phyloP scores from a whole-genome alignment of 495 filamentous ascomycete species.

The Recurvomyces mirabilis region DNA sequence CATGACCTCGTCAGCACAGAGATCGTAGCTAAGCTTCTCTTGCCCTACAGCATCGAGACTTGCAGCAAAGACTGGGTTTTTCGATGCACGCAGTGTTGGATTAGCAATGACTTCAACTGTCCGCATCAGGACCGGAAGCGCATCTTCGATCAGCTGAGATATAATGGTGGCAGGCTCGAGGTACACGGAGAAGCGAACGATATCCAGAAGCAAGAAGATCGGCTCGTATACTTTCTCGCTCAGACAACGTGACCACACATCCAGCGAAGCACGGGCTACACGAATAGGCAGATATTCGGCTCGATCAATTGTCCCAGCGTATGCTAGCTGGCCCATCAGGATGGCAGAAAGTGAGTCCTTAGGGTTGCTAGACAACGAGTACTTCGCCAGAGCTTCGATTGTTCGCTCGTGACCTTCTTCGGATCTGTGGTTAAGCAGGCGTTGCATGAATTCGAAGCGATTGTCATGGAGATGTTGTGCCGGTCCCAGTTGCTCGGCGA shows the following conservation, averaged over 20 bases:
- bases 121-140: slow-evolving; percentile 38
- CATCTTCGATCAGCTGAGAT: slow-evolving; percentile 38
- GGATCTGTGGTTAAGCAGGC: slow-evolving; percentile 46
- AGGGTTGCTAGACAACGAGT: slow-evolving; percentile 42
- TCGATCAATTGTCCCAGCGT: slow-evolving; percentile 24
- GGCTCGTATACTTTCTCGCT: slow-evolving; percentile 47
- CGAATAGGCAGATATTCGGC: slow-evolving; percentile 40
- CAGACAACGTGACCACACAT: slow-evolving; percentile 52
- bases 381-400: slow-evolving; percentile 82
- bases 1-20: slow-evolving; percentile 47
- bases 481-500: background rate
- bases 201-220: slow-evolving; percentile 46
- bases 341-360: slow-evolving; percentile 44
- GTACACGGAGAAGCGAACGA: slow-evolving; percentile 43
- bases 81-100: slow-evolving; percentile 20
- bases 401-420: slow-evolving; percentile 39
- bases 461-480: background rate
- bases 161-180: slow-evolving; percentile 38
- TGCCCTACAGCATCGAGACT: slow-evolving; percentile 48
- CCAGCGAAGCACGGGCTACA: slow-evolving; percentile 42
- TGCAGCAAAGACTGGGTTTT: slow-evolving; percentile 29
- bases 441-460: slow-evolving; percentile 40
- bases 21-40: slow-evolving; percentile 36
- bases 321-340: slow-evolving; percentile 43
- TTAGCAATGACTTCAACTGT: slow-evolving; percentile 28